These are phyloP conservation scores for Penicillium sp. DNA, from an alignment of 2,329 filamentous ascomycete genomes.

Conservation along the genomic window DNA sequence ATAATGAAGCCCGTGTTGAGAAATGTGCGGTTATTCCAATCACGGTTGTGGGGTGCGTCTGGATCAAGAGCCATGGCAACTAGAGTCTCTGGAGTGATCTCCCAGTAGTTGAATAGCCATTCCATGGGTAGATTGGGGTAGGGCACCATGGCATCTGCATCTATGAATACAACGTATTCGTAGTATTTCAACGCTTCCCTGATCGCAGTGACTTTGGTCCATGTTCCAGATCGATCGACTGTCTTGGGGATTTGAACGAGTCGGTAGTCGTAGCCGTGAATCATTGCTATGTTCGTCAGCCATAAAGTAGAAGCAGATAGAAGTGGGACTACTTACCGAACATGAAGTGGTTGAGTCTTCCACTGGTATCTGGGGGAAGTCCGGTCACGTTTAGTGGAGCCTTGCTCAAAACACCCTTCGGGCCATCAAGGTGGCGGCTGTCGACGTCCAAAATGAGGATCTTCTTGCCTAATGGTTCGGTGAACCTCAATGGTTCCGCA, in stretches of 20 bases:
- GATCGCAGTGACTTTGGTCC: constrained; percentile 48
- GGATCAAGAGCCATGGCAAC: constrained; percentile 51
- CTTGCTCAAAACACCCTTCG: constrained; percentile 16
- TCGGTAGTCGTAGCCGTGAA: constrained; percentile 9
- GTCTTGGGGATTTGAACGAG: constrained; percentile 50
- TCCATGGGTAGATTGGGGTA: constrained; percentile 49
- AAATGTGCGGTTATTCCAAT: constrained; percentile 36
- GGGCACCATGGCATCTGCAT: constrained; percentile 47
- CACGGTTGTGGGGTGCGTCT: constrained; percentile 40
- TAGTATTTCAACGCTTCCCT: constrained; percentile 42
- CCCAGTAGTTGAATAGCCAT: constrained; percentile 52
- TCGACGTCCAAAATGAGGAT: constrained; percentile 20
- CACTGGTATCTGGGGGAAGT: constrained; percentile 11
- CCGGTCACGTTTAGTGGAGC: constrained; percentile 1
- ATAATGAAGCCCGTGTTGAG: constrained; percentile 50
- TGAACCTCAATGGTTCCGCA: constrained; percentile 3
- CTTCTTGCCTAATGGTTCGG: constrained; percentile 10
- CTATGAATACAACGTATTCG: constrained; percentile 47
- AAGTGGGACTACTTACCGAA: constrained; percentile 29
- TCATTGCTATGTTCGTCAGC: constrained; percentile 1
- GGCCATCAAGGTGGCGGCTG: constrained; percentile 13
- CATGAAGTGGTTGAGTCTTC: constrained; percentile 43
- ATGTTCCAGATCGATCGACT: constrained; percentile 49
- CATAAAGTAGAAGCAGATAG: neutral
- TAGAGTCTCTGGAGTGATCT: constrained; percentile 42